Evolutionary conservation across 148 eudicot species (phyloP).

Genomic region (Rhododendron henanense): DNA sequence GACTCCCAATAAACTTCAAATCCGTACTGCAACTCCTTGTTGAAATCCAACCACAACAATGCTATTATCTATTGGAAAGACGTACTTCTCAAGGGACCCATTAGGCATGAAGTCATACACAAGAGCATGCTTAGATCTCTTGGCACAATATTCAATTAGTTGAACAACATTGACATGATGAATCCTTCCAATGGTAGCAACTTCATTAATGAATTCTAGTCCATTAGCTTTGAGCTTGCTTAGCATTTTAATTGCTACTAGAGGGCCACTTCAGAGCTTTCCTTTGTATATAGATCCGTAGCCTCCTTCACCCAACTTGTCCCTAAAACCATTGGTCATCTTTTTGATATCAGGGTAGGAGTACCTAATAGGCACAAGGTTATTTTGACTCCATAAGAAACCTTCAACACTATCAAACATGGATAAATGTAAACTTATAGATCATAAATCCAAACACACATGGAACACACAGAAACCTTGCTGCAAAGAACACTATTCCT

Average conservation of each 20-base stretch:
- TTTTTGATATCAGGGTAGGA: conserved; percentile 8
- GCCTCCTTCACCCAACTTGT: conserved; percentile 22
- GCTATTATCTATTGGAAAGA: no score
- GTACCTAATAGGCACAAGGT: conserved; percentile 16
- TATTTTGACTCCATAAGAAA: conserved; percentile 6
- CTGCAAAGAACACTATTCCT: not conserved
- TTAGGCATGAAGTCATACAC: no score
- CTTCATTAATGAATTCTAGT: conserved; percentile 20
- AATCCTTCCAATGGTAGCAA: conserved; percentile 8
- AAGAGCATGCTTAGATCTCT: no score
- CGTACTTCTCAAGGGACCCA: no score
- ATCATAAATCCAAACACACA: not conserved
- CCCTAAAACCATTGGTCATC: conserved; percentile 12
- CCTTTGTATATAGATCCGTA: conserved; percentile 18
- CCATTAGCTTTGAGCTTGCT: conserved; percentile 5
- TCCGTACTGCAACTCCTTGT: no score
- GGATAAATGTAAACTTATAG: conserved; percentile 10
- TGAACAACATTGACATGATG: no score
- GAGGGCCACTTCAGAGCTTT: not conserved
- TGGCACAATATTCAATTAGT: no score
- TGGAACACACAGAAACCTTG: not conserved
- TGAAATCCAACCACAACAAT: no score
- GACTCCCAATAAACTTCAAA: no score
- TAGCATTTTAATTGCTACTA: conserved; percentile 12
- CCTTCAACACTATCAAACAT: conserved; percentile 10